These are phyloP conservation scores for Medicago lupulina DNA, from an alignment of 306 rosid genomes.

Conservation along the genomic window DNA sequence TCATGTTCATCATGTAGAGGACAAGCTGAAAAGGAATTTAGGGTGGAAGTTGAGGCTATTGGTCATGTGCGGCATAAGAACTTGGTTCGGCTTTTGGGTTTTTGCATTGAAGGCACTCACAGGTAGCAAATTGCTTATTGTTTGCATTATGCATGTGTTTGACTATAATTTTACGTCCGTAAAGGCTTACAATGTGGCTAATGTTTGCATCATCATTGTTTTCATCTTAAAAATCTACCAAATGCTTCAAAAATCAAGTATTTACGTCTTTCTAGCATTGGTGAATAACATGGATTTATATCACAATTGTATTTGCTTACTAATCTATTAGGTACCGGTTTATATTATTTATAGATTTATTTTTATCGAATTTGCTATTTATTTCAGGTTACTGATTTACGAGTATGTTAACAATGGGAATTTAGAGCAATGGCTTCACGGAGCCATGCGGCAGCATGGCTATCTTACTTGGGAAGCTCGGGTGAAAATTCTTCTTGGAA, in stretches of 20 bases:
- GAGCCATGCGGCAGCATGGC: constrained; percentile 80
- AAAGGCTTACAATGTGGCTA: constrained; percentile 2
- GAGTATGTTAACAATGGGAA: constrained; percentile 61
- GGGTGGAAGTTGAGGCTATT: constrained; percentile 84
- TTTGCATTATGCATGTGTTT: background rate
- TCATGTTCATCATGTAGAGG: constrained; percentile 56
- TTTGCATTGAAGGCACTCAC: constrained; percentile 84
- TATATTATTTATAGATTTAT: constrained; percentile 1
- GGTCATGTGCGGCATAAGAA: constrained; percentile 92
- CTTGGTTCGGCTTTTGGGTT: constrained; percentile 83
- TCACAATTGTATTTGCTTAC: background rate
- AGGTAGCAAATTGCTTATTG: constrained; percentile 51
- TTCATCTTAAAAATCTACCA: constrained; percentile 19
- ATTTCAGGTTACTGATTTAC: constrained; percentile 73
- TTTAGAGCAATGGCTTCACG: constrained; percentile 51
- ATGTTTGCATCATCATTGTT: background rate
- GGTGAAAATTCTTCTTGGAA: constrained; percentile 76
- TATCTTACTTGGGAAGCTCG: constrained; percentile 87
- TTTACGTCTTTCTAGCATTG: background rate
- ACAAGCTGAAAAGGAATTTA: constrained; percentile 70
- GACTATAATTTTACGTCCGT: background rate
- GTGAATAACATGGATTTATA: background rate
- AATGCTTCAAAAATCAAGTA: constrained; percentile 13
- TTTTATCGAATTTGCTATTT: constrained; percentile 27
- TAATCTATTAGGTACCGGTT: background rate